Evolutionary conservation across 495 filamentous ascomycete species (phyloP).

Genomic region (Ascobolus immersus): DNA sequence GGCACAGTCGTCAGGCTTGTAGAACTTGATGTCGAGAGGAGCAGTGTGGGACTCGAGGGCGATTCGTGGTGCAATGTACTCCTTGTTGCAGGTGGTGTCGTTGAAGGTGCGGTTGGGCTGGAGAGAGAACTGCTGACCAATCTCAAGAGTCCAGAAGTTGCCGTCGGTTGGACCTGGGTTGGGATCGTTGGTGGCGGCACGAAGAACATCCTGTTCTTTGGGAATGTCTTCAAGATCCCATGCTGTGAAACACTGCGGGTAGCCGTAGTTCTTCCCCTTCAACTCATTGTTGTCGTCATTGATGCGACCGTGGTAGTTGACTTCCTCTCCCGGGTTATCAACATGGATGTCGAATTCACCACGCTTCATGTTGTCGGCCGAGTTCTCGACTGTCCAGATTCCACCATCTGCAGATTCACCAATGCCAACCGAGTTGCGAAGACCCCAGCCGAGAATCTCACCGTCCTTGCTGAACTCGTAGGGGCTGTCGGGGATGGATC

Average conservation of each 20-base stretch:
- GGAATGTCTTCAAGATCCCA: conserved; percentile 29
- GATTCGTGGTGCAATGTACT: conserved; percentile 23
- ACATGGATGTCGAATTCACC: conserved; percentile 33
- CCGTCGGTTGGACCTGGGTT: conserved; percentile 1
- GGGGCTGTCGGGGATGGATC: background rate
- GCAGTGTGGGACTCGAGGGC: conserved; percentile 35
- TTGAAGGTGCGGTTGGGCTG: conserved; percentile 20
- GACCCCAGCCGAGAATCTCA: conserved; percentile 39
- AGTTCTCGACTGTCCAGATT: conserved; percentile 50
- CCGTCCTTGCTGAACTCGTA: conserved; percentile 18
- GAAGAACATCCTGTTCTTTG: conserved; percentile 9
- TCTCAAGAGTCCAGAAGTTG: background rate
- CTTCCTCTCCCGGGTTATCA: conserved; percentile 48
- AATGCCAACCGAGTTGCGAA: conserved; percentile 46
- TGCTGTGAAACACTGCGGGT: conserved; percentile 39
- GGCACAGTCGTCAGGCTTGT: conserved; percentile 2
- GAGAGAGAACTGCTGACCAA: conserved; percentile 18
- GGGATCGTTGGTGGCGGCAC: too few relatives aligned
- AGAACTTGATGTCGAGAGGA: conserved; percentile 35
- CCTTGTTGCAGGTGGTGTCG: conserved; percentile 22
- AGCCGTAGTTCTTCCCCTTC: conserved; percentile 20
- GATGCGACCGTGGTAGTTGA: conserved; percentile 44
- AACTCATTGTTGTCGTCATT: conserved; percentile 16
- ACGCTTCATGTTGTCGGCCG: conserved; percentile 34
- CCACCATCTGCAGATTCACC: conserved; percentile 26